Percentiles rank a stretch among this genome's conserved stretches.
Conservation (phyloP, 78 protist species). For the Cavenderia fasciculata region DNA sequence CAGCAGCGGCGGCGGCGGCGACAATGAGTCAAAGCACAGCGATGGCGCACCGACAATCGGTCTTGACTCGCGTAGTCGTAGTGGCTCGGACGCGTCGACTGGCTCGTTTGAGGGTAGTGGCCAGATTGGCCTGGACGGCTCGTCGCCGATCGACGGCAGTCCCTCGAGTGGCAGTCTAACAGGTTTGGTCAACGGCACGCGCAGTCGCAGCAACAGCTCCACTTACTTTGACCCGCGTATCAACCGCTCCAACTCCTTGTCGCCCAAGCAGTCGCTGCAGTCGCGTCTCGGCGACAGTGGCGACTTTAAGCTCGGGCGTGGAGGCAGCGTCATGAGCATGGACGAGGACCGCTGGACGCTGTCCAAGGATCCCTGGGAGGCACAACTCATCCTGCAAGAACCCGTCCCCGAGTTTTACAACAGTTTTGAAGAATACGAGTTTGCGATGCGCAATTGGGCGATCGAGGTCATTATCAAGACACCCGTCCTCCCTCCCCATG, state of each 20-base stretch:
- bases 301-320: slow-evolving; percentile 21
- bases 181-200: slow-evolving; percentile 10
- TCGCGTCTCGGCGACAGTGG: slow-evolving; percentile 21
- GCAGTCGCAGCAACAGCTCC: slow-evolving; percentile 36
- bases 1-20: no score
- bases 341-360: slow-evolving; percentile 30
- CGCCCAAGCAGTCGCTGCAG: slow-evolving; percentile 62
- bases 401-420: slow-evolving; percentile 53
- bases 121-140: background rate
- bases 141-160: slow-evolving; percentile 47
- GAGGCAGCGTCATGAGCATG: background rate
- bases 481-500: slow-evolving; percentile 35
- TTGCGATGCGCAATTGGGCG: slow-evolving; percentile 66
- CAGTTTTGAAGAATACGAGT: slow-evolving; percentile 64
- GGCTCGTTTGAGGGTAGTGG: slow-evolving; percentile 63
- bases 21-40: background rate
- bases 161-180: slow-evolving; percentile 40
- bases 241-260: slow-evolving; percentile 42
- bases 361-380: slow-evolving; percentile 62
- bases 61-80: slow-evolving; percentile 5
- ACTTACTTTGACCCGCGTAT: slow-evolving; percentile 51
- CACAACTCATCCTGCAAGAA: slow-evolving; percentile 30
- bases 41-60: slow-evolving; percentile 25
- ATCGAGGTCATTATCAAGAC: slow-evolving; percentile 39
- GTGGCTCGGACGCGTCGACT: slow-evolving; percentile 53